Conservation (phyloP, 176 grass and related monocot genomes). For the Oryza rufipogon region DNA sequence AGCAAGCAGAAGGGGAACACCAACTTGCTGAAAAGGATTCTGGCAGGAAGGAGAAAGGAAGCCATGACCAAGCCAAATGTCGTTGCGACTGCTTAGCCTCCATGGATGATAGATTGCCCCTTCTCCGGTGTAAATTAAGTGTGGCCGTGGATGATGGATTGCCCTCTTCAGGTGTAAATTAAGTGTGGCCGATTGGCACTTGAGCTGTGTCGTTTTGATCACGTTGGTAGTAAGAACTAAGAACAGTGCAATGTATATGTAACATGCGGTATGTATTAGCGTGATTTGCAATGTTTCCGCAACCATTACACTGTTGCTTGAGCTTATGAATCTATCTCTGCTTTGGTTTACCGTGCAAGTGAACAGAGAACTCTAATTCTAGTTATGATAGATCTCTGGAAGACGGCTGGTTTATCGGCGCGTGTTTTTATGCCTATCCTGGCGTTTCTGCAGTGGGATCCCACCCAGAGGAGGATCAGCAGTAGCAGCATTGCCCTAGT, state of each 20-base stretch:
- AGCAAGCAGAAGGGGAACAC: slow-evolving; percentile 56
- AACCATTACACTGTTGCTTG: neutral
- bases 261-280: slow-evolving; percentile 6
- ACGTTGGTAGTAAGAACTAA: slow-evolving; percentile 25
- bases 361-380: neutral
- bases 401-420: neutral
- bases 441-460: neutral
- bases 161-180: neutral
- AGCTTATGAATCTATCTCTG: neutral
- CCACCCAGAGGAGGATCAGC: neutral
- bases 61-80: slow-evolving; percentile 47
- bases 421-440: neutral
- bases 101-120: neutral
- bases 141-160: neutral
- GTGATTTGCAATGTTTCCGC: neutral
- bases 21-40: slow-evolving; percentile 70
- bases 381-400: neutral
- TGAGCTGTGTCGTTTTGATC: neutral
- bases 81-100: slow-evolving; percentile 41
- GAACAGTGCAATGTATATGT: neutral
- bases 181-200: neutral
- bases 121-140: neutral
- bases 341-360: neutral
- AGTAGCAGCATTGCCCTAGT: neutral
- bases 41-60: slow-evolving; percentile 66